These are phyloP conservation scores for Lachnellula cervina DNA, from an alignment of 2,329 filamentous ascomycete species.

Conservation along the genomic window DNA sequence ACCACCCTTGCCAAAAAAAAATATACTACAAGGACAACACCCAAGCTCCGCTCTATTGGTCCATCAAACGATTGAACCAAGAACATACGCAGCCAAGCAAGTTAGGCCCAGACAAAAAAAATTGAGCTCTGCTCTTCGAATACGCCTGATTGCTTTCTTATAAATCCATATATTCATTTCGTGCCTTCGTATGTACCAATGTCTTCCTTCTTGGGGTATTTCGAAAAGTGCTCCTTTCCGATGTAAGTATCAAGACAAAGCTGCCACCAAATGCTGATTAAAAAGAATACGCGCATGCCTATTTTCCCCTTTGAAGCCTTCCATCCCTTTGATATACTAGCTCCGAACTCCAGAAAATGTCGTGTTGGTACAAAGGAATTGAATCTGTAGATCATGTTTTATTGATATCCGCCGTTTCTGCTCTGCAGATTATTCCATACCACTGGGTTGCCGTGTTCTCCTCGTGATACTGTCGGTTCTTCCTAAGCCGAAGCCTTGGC, in stretches of 20 bases:
- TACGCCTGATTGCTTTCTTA: neutral
- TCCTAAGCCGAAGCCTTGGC: constrained; percentile 16
- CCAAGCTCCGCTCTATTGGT: neutral
- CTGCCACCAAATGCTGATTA: constrained; percentile 7
- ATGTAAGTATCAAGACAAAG: constrained; percentile 1
- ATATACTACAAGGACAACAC: neutral
- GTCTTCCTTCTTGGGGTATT: constrained; percentile 18
- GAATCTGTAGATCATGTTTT: neutral
- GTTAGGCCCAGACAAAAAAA: neutral
- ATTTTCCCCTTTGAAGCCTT: neutral
- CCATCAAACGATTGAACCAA: neutral
- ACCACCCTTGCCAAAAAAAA: neutral
- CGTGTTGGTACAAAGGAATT: constrained; percentile 13
- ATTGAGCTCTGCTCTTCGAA: neutral
- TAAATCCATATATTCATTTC: constrained; percentile 8
- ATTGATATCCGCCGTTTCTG: constrained; percentile 20
- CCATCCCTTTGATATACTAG: neutral
- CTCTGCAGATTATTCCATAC: constrained; percentile 13
- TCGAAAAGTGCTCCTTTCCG: constrained; percentile 17
- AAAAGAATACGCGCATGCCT: neutral
- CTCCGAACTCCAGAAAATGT: constrained; percentile 16
- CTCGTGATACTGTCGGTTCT: constrained; percentile 23
- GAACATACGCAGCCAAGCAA: neutral
- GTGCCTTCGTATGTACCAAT: constrained; percentile 17
- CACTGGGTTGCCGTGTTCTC: constrained; percentile 18